Conservation (phyloP, 2,329 filamentous ascomycete genomes). For the Podosphaera xanthii region DNA sequence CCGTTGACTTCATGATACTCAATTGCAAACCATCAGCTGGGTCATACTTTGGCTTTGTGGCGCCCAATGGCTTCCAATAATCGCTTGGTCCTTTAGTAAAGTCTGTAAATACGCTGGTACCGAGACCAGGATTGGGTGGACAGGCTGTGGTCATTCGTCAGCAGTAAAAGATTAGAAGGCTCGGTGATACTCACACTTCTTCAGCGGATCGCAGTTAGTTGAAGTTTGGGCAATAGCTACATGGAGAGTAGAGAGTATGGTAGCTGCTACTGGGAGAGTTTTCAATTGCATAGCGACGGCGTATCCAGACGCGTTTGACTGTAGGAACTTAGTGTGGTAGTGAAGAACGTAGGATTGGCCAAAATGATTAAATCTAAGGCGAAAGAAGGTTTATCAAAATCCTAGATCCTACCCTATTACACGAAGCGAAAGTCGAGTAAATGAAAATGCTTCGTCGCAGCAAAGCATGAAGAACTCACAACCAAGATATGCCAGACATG, state of each 20-base stretch:
- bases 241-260: conserved; percentile 6
- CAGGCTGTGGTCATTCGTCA: conserved; percentile 13
- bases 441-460: too few relatives aligned
- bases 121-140: conserved; percentile 21
- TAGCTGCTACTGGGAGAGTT: conserved; percentile 6
- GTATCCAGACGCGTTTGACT: too few relatives aligned
- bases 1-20: conserved; percentile 22
- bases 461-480: too few relatives aligned
- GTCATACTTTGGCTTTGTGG: conserved; percentile 20
- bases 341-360: too few relatives aligned
- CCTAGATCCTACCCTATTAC: too few relatives aligned
- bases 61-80: conserved; percentile 32
- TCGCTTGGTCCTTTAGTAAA: conserved; percentile 21
- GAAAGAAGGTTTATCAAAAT: too few relatives aligned
- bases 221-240: conserved; percentile 21
- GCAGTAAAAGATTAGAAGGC: not conserved
- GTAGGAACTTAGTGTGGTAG: too few relatives aligned
- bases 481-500: too few relatives aligned
- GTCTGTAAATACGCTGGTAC: conserved; percentile 19
- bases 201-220: conserved; percentile 21
- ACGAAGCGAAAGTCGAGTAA: too few relatives aligned
- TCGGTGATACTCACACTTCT: conserved; percentile 16
- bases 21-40: conserved; percentile 24
- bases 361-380: too few relatives aligned
- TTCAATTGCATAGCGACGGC: conserved; percentile 8